A percentile compares a stretch with the other conserved stretches of the same genome.
phyloP scores from a whole-genome alignment of 2,329 filamentous ascomycete genomes.

The Aspergillus arachidicola region DNA sequence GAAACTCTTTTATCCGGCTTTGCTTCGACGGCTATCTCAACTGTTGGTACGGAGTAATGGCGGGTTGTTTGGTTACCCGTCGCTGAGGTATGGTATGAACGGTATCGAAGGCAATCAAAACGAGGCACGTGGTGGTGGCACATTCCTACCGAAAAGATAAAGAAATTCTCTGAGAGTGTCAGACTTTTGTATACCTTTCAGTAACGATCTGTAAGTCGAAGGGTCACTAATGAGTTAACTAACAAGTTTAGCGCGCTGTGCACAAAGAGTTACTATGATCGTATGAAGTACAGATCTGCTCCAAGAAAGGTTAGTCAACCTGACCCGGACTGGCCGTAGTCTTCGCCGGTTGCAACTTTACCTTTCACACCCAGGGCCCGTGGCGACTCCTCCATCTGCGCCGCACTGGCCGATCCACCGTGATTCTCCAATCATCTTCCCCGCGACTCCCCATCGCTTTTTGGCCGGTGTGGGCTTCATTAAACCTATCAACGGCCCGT shows the following conservation, averaged over 20 bases:
- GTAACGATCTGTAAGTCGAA: not conserved
- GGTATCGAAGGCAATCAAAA: not conserved
- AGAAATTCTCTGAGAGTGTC: not conserved
- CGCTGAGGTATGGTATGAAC: not conserved
- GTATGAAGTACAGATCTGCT: not conserved
- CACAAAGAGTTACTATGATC: not conserved
- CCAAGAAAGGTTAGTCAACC: not conserved
- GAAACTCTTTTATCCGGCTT: conserved; percentile 3
- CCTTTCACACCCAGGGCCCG: not conserved
- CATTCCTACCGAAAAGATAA: not conserved
- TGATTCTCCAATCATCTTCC: not conserved
- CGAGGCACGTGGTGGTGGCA: not conserved
- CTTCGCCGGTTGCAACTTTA: not conserved
- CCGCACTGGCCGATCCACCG: not conserved
- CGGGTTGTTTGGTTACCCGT: not conserved
- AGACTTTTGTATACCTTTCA: not conserved
- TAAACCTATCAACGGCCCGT: not conserved
- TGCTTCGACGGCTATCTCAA: not conserved
- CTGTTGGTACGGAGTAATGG: not conserved
- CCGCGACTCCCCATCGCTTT: not conserved
- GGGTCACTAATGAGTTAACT: not conserved
- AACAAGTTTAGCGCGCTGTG: not conserved
- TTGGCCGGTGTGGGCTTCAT: not conserved
- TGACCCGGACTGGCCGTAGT: not conserved
- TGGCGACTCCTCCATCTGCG: not conserved